Conservation (phyloP, 495 filamentous ascomycete genomes). For the Penicillium canescens region DNA sequence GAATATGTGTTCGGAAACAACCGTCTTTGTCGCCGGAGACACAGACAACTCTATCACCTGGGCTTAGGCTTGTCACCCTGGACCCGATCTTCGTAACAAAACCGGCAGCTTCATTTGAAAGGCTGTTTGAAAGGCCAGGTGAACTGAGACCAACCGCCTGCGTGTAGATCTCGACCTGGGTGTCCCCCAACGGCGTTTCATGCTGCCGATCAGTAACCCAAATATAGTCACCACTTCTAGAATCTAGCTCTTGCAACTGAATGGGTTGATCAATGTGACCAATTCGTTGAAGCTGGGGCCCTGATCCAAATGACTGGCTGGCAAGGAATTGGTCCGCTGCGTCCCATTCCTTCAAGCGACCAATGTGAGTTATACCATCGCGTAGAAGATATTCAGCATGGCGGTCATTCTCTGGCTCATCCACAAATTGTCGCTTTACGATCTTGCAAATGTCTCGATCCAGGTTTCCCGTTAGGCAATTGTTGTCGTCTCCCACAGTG, state of each 20-base stretch:
- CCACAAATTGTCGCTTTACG: constrained; percentile 21
- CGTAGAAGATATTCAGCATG: constrained; percentile 26
- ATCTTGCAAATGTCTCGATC: constrained; percentile 13
- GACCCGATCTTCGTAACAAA: constrained; percentile 11
- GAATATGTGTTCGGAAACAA: constrained; percentile 15
- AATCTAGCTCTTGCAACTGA: neutral
- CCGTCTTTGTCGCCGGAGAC: neutral
- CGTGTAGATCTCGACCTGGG: constrained; percentile 16
- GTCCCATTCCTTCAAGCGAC: constrained; percentile 24
- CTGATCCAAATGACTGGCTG: constrained; percentile 1
- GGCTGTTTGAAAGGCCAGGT: neutral
- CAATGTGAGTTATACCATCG: constrained; percentile 26
- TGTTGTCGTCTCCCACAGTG: constrained; percentile 7
- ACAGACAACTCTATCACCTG: constrained; percentile 24
- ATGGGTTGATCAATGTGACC: constrained; percentile 9
- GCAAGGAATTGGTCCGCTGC: constrained; percentile 20
- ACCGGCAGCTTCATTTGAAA: constrained; percentile 18
- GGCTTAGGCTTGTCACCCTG: constrained; percentile 1
- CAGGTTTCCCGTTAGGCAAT: neutral
- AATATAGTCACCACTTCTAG: neutral
- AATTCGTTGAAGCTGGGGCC: constrained; percentile 3
- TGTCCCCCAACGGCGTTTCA: neutral
- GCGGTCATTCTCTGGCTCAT: constrained; percentile 5
- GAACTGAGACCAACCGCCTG: constrained; percentile 16
- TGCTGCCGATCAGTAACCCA: constrained; percentile 11